These are phyloP conservation scores for Thermomucor indicae-seudaticae DNA, from an alignment of 371 early-diverging fungal genomes.

Conservation along the genomic window DNA sequence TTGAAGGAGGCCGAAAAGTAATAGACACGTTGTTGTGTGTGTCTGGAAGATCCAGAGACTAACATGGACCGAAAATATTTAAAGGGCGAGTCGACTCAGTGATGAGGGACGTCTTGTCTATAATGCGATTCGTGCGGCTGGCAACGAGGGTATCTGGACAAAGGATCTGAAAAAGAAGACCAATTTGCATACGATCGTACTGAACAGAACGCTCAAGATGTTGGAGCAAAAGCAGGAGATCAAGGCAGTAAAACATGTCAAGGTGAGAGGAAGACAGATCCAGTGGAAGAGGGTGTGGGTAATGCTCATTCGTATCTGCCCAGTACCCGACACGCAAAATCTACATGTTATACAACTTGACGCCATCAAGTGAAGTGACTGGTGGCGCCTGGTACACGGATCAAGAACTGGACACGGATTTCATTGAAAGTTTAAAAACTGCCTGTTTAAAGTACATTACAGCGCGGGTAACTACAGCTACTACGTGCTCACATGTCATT, in stretches of 20 bases:
- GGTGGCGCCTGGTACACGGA: constrained; percentile 98
- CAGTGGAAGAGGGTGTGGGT: no score
- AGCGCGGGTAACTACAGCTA: constrained; percentile 60
- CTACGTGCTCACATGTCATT: no score
- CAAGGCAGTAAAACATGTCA: constrained; percentile 93
- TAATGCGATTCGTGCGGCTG: constrained; percentile 76
- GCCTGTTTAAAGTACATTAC: constrained; percentile 76
- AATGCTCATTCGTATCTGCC: not conserved
- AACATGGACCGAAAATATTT: not conserved
- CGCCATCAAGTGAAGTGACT: constrained; percentile 91
- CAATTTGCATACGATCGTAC: constrained; percentile 78
- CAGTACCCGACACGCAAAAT: constrained; percentile 85
- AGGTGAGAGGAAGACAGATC: constrained; percentile 51
- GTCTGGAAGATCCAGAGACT: constrained; percentile 27
- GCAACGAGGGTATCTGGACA: constrained; percentile 89
- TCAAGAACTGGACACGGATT: constrained; percentile 93
- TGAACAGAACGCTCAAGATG: constrained; percentile 77
- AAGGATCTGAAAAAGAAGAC: constrained; percentile 85
- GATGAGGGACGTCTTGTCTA: constrained; percentile 66
- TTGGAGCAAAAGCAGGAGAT: constrained; percentile 86
- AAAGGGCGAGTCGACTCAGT: constrained; percentile 38
- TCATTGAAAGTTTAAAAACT: constrained; percentile 81
- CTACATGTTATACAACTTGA: constrained; percentile 90
- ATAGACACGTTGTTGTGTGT: constrained; percentile 4
- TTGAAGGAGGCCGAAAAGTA: constrained; percentile 40